phyloP scores from a whole-genome alignment of 2,329 filamentous ascomycete genomes.

The Fusarium concolor region DNA sequence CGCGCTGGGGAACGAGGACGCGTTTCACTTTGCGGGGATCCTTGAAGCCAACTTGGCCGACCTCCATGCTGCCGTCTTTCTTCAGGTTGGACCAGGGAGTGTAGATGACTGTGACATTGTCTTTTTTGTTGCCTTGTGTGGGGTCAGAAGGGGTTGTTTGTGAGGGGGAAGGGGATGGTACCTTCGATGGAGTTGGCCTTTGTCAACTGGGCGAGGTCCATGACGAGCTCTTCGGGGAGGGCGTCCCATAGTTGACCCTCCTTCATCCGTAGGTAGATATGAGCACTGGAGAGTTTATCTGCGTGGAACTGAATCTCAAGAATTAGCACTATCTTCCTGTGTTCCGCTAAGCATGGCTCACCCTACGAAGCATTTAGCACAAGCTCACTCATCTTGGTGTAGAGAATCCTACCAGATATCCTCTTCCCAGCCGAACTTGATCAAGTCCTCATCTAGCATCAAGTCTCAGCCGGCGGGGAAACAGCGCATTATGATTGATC shows the following conservation, averaged over 20 bases:
- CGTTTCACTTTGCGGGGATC: constrained; percentile 85
- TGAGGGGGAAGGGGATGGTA: constrained; percentile 44
- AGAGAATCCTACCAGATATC: constrained; percentile 81
- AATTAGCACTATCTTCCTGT: neutral
- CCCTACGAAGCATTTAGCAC: constrained; percentile 35
- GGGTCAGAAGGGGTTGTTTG: neutral
- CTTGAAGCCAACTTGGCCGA: constrained; percentile 94
- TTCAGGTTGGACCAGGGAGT: constrained; percentile 97
- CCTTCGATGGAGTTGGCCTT: constrained; percentile 99
- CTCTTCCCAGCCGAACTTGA: constrained; percentile 92
- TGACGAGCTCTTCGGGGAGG: constrained; percentile 79
- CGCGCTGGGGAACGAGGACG: constrained; percentile 80
- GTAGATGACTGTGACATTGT: constrained; percentile 96
- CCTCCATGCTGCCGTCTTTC: constrained; percentile 96
- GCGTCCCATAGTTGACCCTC: constrained; percentile 86
- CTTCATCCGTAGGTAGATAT: constrained; percentile 90
- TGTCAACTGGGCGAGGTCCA: constrained; percentile 94
- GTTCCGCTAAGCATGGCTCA: constrained; percentile 13
- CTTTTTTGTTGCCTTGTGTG: constrained; percentile 89
- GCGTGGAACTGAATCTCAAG: constrained; percentile 82
- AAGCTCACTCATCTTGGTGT: too few species aligned
- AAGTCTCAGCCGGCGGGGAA: constrained; percentile 33
- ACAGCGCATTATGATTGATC: constrained; percentile 15
- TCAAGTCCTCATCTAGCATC: constrained; percentile 88
- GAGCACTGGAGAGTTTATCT: constrained; percentile 95